phyloP scores from a whole-genome alignment of 345 rosid species.

The Euclidium syriacum region DNA sequence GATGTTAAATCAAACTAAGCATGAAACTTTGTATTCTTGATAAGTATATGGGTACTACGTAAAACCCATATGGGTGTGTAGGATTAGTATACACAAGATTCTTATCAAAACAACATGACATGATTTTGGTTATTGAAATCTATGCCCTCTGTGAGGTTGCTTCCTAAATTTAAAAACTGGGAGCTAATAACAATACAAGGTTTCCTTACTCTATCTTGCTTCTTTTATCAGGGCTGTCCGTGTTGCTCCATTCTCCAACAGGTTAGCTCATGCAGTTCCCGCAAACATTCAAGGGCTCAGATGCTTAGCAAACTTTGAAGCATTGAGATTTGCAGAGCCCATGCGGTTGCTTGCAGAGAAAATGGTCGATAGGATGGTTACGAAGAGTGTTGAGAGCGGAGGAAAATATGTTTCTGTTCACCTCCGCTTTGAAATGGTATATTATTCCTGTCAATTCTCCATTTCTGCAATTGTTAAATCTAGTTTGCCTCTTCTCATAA shows the following conservation, averaged over 20 bases:
- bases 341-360: slow-evolving; percentile 79
- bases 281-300: slow-evolving; percentile 71
- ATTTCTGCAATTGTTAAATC: not conserved
- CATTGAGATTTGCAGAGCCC: slow-evolving; percentile 78
- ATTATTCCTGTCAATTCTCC: slow-evolving; percentile 9
- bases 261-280: slow-evolving; percentile 86
- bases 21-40: no score
- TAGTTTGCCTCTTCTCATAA: not conserved
- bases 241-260: slow-evolving; percentile 94
- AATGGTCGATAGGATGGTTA: slow-evolving; percentile 88
- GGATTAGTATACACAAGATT: not conserved
- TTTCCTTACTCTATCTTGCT: slow-evolving; percentile 4
- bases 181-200: not conserved
- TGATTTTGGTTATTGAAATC: not conserved
- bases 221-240: slow-evolving; percentile 77
- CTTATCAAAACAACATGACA: not conserved
- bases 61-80: not conserved
- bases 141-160: not conserved
- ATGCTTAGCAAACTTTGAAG: slow-evolving; percentile 85
- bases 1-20: no score
- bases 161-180: not conserved
- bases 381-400: slow-evolving; percentile 51
- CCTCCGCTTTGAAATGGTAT: slow-evolving; percentile 92
- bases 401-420: slow-evolving; percentile 95
- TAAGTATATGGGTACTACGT: no score